Evolutionary conservation across 331 rosid species (phyloP).

Genomic region (Quercus phellos): DNA sequence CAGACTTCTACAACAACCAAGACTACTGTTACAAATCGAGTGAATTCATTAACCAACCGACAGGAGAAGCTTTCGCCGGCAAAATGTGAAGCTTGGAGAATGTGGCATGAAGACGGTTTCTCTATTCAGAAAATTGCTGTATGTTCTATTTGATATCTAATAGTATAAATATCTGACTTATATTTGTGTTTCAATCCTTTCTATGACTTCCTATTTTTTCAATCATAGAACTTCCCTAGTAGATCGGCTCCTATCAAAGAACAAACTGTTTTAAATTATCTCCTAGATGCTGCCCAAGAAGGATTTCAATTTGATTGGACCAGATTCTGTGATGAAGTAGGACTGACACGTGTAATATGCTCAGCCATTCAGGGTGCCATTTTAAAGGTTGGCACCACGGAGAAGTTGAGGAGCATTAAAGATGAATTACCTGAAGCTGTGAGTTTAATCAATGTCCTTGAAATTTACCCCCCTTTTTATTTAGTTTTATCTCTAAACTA

Average conservation of each 20-base stretch:
- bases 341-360: constrained; percentile 40
- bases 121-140: constrained; percentile 71
- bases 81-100: constrained; percentile 76
- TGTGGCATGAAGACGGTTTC: constrained; percentile 76
- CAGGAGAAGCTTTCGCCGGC: constrained; percentile 49
- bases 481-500: background rate
- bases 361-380: constrained; percentile 57
- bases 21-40: constrained; percentile 31
- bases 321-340: constrained; percentile 50
- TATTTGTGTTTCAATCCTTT: constrained; percentile 3
- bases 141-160: constrained; percentile 25
- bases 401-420: constrained; percentile 84
- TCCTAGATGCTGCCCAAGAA: constrained; percentile 72
- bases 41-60: constrained; percentile 35
- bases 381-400: constrained; percentile 65
- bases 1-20: constrained; percentile 27
- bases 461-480: background rate
- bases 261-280: constrained; percentile 61
- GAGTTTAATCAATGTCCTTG: constrained; percentile 27
- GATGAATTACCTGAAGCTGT: constrained; percentile 77
- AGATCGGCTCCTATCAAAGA: constrained; percentile 85
- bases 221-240: constrained; percentile 53
- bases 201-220: background rate
- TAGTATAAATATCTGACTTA: background rate
- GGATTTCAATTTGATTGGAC: constrained; percentile 72